Conservation (phyloP, 192 early-diverging fungal genomes). For the Coemansia furcata region DNA sequence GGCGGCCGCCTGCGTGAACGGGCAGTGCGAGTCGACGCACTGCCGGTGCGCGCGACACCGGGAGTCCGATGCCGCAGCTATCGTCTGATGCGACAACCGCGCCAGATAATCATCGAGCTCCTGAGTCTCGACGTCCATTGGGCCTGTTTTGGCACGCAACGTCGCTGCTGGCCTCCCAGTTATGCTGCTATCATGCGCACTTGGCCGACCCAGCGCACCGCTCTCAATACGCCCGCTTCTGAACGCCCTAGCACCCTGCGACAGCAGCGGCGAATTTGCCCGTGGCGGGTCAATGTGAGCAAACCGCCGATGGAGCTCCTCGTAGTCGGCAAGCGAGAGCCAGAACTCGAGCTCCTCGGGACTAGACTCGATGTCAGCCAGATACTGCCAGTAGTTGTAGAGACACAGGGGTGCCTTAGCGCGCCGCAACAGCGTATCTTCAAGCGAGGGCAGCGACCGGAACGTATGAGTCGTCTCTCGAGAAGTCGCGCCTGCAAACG, state of each 20-base stretch:
- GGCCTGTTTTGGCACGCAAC: background rate
- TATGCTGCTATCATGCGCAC: constrained; percentile 8
- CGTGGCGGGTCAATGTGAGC: constrained; percentile 18
- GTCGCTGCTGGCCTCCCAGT: constrained; percentile 8
- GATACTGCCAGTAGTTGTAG: constrained; percentile 74
- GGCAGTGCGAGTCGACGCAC: constrained; percentile 31
- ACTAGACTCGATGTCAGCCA: constrained; percentile 64
- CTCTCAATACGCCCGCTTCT: constrained; percentile 42
- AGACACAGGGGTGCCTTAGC: constrained; percentile 70
- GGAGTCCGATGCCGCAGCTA: constrained; percentile 19
- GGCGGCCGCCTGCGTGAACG: constrained; percentile 20
- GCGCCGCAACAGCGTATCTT: constrained; percentile 65
- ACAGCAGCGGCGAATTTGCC: constrained; percentile 6
- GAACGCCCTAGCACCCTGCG: constrained; percentile 1
- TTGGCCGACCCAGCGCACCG: constrained; percentile 26
- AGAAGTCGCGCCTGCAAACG: constrained; percentile 41
- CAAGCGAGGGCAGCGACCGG: constrained; percentile 62
- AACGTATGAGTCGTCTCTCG: constrained; percentile 28
- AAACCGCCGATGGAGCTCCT: constrained; percentile 63
- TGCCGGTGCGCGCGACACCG: constrained; percentile 27
- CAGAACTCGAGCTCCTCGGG: constrained; percentile 76
- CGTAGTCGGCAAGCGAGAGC: constrained; percentile 70
- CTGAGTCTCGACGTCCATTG: constrained; percentile 21
- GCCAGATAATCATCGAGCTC: constrained; percentile 37
- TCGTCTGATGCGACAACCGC: constrained; percentile 28